A percentile compares a stretch with the other conserved stretches of the same genome.
Evolutionary conservation across 352 stramenopile species (phyloP).

Genomic region (Phytophthora megakarya): DNA sequence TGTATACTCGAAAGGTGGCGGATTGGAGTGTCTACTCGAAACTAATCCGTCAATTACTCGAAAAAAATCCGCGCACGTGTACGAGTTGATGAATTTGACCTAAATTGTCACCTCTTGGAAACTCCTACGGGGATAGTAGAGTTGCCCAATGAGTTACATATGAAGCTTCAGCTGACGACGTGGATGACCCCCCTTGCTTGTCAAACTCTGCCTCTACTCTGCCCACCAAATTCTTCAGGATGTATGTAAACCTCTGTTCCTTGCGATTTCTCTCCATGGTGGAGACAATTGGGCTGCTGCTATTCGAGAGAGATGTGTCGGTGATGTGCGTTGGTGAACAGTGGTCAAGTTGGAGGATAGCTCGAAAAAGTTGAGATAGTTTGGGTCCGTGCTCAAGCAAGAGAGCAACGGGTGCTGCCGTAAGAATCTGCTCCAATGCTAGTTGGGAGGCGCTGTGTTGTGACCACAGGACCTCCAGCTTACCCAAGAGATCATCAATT

Average conservation of each 20-base stretch:
- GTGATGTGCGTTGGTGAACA: not conserved
- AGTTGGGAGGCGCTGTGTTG: slow-evolving; percentile 32
- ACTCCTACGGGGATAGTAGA: slow-evolving; percentile 25
- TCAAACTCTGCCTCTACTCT: slow-evolving; percentile 20
- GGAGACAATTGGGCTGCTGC: not conserved
- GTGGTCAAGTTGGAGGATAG: slow-evolving; percentile 10
- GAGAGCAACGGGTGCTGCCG: slow-evolving; percentile 13
- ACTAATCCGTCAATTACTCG: too few species aligned
- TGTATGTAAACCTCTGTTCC: slow-evolving; percentile 12
- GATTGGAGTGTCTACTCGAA: too few species aligned
- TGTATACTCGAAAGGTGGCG: too few species aligned
- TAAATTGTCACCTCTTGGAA: too few species aligned
- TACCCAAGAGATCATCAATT: slow-evolving; percentile 22
- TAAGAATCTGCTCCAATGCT: slow-evolving; percentile 38
- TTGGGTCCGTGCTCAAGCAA: slow-evolving; percentile 14
- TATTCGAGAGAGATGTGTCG: not conserved
- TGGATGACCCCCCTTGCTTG: not conserved
- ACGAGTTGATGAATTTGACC: too few species aligned
- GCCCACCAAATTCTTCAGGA: slow-evolving; percentile 30
- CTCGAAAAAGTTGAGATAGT: slow-evolving; percentile 25
- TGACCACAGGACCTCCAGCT: slow-evolving; percentile 49
- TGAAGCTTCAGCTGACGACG: not conserved
- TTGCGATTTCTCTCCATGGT: slow-evolving; percentile 6
- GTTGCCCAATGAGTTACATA: slow-evolving; percentile 13
- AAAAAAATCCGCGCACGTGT: too few species aligned